A percentile compares a stretch with the other conserved stretches of the same genome.
These are phyloP conservation scores for Russula emetica DNA, from an alignment of 768 basidiomycete genomes.

Conservation along the genomic window DNA sequence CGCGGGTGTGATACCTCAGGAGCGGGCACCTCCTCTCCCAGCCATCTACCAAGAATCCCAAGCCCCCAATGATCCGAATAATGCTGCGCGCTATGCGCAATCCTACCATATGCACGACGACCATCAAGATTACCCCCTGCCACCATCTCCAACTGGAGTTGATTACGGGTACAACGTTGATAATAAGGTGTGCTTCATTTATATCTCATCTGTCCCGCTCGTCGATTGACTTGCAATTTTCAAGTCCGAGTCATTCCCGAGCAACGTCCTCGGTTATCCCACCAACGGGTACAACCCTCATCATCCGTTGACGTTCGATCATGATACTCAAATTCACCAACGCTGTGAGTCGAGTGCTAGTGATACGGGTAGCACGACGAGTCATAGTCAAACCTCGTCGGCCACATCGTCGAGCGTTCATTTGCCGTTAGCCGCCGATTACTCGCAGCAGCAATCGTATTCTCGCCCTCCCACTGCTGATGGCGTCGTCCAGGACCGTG, in stretches of 20 bases:
- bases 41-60: constrained; percentile 25
- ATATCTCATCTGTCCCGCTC: neutral
- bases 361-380: constrained; percentile 43
- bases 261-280: neutral
- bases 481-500: constrained; percentile 27
- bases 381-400: constrained; percentile 48
- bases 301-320: constrained; percentile 26
- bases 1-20: constrained; percentile 31
- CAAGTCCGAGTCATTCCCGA: constrained; percentile 16
- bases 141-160: constrained; percentile 17
- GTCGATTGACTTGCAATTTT: constrained; percentile 12
- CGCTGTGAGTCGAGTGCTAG: constrained; percentile 34
- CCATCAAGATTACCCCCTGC: constrained; percentile 19
- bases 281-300: constrained; percentile 17
- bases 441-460: constrained; percentile 26
- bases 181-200: constrained; percentile 21
- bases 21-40: constrained; percentile 21
- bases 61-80: constrained; percentile 16
- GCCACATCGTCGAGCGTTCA: constrained; percentile 52
- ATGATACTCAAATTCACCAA: constrained; percentile 28
- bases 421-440: constrained; percentile 39
- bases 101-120: constrained; percentile 19
- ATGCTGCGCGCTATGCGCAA: constrained; percentile 13
- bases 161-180: constrained; percentile 25
- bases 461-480: constrained; percentile 28